Base-by-base conservation (phyloP, 257 asterid species). In the Solanum neorickii region DNA sequence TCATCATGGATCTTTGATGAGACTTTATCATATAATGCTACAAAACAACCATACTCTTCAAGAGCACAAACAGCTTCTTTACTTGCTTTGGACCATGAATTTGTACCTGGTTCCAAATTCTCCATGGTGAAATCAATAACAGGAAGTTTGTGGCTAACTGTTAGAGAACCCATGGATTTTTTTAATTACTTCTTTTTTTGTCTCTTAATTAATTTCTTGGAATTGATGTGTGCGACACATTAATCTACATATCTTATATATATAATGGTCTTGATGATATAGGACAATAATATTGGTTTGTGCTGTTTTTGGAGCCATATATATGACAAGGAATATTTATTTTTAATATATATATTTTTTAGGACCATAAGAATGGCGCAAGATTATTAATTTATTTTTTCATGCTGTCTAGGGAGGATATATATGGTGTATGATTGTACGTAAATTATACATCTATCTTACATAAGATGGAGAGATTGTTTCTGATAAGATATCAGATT, bases 11-110 rank as follows among this genome's bases (percentile, higher is more conserved):
- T 88, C 60, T 92, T 66, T 35, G n/a, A 77, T 80, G 92, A 83
- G 41, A 94, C 70, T 86, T 94, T 88, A 41, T 90, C 95, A 41
- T 87, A 94, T 8, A 41, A 21, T 23, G 97, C 95, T 25, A 95
- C 90, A 66, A 95, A 95, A 72, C 97, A 93, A 27, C 98, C 98
- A 21, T 94, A 92, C 80, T 95, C 90, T 90, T 95, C 95, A 1
- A 94, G 92, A 18, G 95, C 94, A 6, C 80, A 56, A 12, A 91
- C 72, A 20, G 90, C 97, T 82, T 93, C 88, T 3, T 86, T 85
- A 87, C 94, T 77, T 35, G 89, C 12, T 13, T 84, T 73, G 68
- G 82, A 66, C 98, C 98, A 94, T 77, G 91, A 88, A 85, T 89
- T 89, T 78, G 94, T 82, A 41, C 89, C 92, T 29, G 91, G 96